Base-by-base conservation (phyloP, 306 rosid species). In the Lathyrus oleraceus region DNA sequence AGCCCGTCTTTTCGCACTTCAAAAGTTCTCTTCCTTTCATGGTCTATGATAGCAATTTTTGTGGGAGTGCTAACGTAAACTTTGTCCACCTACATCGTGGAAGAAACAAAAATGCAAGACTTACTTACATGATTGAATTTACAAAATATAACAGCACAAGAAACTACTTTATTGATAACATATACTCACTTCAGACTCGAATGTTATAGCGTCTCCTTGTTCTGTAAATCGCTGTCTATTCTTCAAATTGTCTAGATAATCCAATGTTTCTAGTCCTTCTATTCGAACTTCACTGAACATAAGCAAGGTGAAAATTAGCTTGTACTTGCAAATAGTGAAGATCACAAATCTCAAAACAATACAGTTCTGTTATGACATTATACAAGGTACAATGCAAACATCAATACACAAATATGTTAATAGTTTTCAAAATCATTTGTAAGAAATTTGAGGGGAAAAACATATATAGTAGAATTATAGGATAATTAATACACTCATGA, bases 211-310 rank as follows among this genome's bases (percentile, higher is more conserved):
- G 83, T 88, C 89, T 68, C 91, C 97, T 81, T 91, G 97, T 79
- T 91, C 95, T 58, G 97, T 88, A 64, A 78, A 74, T 13, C 91
- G 78, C 76, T 88, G 87, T 76, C 68, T 81, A 28, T 81, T 71
- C 84, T 83, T 83, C 82, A 91, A 78, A 76, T 88, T 87, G 78
- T 91, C 96, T 77, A 91, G 81, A 84, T 88, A 91, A 82, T 91
- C 92, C 61, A 81, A 71, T 58, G 96, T 91, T 85, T 91, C 97
- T 45, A 88, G 58, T 70, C 97, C 93, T 83, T 88, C 97, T 59
- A 91, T 77, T 14, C 93, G 87, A 68, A 91, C 97, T 79, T 88
- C 97, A 70, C 96, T 88, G 67, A 28, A 82, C 49, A 61, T 44
- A 27, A 57, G 39, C 9, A 73, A 42, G 15, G 28, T 42, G 47